phyloP scores from a whole-genome alignment of 176 grass and related monocot genomes.

The Oryza coarctata region DNA sequence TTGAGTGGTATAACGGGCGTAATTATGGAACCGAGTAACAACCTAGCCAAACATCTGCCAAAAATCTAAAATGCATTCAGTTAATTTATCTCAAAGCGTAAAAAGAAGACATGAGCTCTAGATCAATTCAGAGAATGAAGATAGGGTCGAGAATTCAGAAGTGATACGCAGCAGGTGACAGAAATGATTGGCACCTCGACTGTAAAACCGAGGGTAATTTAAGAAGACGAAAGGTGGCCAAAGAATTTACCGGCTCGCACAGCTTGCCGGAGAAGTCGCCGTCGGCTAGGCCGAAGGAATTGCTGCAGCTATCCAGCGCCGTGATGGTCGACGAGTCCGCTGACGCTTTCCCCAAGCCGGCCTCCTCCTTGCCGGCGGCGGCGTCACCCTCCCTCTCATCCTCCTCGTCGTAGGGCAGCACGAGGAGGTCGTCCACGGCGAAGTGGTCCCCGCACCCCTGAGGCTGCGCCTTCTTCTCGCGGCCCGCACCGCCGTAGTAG shows the following conservation, averaged over 20 bases:
- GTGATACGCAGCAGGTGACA: neutral
- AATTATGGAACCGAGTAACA: neutral
- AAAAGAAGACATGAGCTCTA: neutral
- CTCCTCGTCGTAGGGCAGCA: slow-evolving; percentile 70
- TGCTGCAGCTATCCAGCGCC: slow-evolving; percentile 77
- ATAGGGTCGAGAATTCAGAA: neutral
- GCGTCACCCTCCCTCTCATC: neutral
- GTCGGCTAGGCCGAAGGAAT: slow-evolving; percentile 59
- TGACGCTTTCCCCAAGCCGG: slow-evolving; percentile 45
- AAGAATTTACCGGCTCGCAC: slow-evolving; percentile 69
- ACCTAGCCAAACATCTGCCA: neutral
- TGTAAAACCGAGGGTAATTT: neutral
- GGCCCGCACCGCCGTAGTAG: slow-evolving; percentile 26
- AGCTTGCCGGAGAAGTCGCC: slow-evolving; percentile 66
- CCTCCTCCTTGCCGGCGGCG: slow-evolving; percentile 31
- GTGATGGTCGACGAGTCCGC: slow-evolving; percentile 82
- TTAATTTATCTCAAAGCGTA: neutral
- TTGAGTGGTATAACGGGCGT: slow-evolving; percentile 18
- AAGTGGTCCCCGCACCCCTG: slow-evolving; percentile 51
- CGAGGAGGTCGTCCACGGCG: slow-evolving; percentile 82
- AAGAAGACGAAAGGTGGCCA: neutral
- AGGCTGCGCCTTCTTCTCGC: slow-evolving; percentile 50
- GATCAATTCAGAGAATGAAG: slow-evolving; percentile 4
- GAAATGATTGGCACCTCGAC: neutral
- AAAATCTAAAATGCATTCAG: neutral